Conservation (phyloP, 805 yeast genomes). For the Yarrowia porcina region DNA sequence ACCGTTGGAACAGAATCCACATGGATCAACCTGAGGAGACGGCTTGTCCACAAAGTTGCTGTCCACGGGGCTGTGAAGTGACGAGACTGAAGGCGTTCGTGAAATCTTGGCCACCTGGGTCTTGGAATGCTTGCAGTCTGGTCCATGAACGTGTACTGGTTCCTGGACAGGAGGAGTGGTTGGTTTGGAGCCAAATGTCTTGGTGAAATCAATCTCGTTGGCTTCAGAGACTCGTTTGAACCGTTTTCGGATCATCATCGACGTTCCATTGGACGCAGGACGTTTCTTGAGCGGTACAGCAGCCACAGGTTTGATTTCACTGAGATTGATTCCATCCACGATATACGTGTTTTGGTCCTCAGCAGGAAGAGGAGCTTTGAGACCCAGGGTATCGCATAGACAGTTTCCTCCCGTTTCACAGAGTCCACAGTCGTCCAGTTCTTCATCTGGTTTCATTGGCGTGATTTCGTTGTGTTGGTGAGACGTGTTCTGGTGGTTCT, state of each 20-base stretch:
- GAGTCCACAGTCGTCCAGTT: constrained; percentile 36
- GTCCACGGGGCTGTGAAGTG: constrained; percentile 8
- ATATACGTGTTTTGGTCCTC: background rate
- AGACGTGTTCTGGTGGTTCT: background rate
- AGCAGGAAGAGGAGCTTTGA: constrained; percentile 32
- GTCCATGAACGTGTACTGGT: constrained; percentile 6
- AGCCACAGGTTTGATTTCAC: constrained; percentile 54
- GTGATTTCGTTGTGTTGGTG: background rate
- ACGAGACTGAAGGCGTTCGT: constrained; percentile 2
- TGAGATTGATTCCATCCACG: constrained; percentile 33
- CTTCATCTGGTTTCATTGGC: constrained; percentile 4
- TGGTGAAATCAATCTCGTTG: constrained; percentile 25
- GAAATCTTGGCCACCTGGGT: background rate
- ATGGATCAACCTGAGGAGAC: constrained; percentile 49
- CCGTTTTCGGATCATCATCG: constrained; percentile 16
- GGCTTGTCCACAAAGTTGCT: constrained; percentile 8
- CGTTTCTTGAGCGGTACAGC: constrained; percentile 56
- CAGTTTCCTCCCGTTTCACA: constrained; percentile 38
- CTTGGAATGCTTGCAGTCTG: constrained; percentile 21
- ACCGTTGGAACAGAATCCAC: constrained; percentile 89
- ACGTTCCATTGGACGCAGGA: background rate
- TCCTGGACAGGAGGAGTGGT: background rate
- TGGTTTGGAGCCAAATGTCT: constrained; percentile 12
- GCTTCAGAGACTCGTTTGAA: constrained; percentile 28
- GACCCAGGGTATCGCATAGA: constrained; percentile 38